Evolutionary conservation across 768 basidiomycete species (phyloP), one percentile per base, ranked within the genome.

Genomic region (Suillus americanus): DNA sequence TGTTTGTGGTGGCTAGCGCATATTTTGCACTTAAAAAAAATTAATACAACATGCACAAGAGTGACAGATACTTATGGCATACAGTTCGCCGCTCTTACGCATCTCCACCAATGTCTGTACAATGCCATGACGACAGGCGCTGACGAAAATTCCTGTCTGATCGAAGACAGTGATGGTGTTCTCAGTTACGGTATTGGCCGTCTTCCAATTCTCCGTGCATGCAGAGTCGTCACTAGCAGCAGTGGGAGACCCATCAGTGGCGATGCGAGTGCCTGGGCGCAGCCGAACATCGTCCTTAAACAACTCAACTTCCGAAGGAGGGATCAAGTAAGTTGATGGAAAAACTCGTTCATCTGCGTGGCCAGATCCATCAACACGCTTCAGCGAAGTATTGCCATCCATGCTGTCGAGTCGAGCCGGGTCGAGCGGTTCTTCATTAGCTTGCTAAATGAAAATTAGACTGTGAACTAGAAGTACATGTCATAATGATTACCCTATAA

Each of bases 81-180:
- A 80, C 79, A 79, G 63, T 64, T 81, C 77, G 3, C 79, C 76
- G 56, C 75, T 78, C 10, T 55, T 55, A 3, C 77, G 45, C 76
- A 81, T 79, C 54, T 81, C 78, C 0, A 64, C 65, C 1, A 79
- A 60, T 48, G 68, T 68, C 2, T 77, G 62, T 20, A 77, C 65
- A 2, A 78, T 71, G 7, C 76, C 75, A 68, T 80, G 78, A 3
- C 69, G 70, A 65, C 79, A 81, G 3, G 71, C 71, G 62, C 66
- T 61, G 0, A 77, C 69, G 64, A 82, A 82, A 6, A 80, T 69
- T 0, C 80, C 79, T 0, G 77, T 74, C 69, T 80, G 76, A 0
- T 75, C 62, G 60, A 79, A 82, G 14, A 78, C 66, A 73, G 71
- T 77, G 72, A 77, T 74, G 25, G 68, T 68, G 64, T 78, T 78